Percentiles rank a stretch among this genome's conserved stretches.
These are phyloP conservation scores for Anastatica hierochuntica DNA, from an alignment of 345 rosid species.

Conservation along the genomic window DNA sequence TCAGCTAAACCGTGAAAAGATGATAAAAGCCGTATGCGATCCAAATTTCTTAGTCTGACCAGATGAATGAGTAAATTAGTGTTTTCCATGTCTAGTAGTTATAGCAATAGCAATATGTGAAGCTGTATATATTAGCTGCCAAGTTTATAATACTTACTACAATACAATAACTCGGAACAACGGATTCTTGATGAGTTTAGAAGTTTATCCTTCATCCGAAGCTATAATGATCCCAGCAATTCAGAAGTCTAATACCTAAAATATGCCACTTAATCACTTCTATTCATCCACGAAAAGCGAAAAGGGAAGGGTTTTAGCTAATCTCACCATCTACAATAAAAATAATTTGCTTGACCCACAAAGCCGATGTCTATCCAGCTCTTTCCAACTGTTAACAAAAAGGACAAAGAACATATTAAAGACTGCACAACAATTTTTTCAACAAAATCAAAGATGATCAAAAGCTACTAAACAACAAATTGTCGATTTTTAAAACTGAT, in stretches of 20 bases:
- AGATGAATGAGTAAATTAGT: no score
- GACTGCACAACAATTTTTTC: not conserved
- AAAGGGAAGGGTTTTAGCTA: not conserved
- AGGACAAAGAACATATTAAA: conserved; percentile 4
- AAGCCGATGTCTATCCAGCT: conserved; percentile 1
- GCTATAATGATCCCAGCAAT: not conserved
- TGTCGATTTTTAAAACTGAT: no score
- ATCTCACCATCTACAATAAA: conserved; percentile 21
- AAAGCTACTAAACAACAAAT: not conserved
- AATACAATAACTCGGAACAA: not conserved
- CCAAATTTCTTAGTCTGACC: no score
- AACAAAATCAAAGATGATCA: not conserved
- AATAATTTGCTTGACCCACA: not conserved
- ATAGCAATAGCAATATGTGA: no score
- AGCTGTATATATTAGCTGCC: no score
- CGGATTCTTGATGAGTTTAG: not conserved
- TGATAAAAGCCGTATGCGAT: no score
- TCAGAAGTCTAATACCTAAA: not conserved
- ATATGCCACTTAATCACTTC: not conserved
- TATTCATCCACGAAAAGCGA: not conserved
- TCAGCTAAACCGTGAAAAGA: no score
- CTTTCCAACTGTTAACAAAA: conserved; percentile 16
- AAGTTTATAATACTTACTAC: no score
- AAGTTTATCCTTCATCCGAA: not conserved
- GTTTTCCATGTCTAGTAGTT: no score